Base-by-base conservation (phyloP, 148 eudicot species). In the Camellia granthamiana region DNA sequence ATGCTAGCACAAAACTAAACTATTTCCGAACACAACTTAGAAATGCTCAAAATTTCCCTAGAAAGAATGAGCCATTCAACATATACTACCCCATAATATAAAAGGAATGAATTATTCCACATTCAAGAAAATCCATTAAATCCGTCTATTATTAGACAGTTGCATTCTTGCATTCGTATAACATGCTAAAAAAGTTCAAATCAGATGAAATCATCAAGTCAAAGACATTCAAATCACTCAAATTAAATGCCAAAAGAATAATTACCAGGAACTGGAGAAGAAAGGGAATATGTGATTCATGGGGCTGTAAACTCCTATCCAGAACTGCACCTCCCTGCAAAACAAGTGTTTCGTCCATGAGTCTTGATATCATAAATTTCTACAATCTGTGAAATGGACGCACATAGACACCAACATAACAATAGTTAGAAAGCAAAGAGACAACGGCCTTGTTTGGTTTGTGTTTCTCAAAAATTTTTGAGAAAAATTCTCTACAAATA, bases 221-320 rank as follows among this genome's bases (percentile, higher is more conserved):
- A 42, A 23, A 66, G 69, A 30, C 8, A 69, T 42, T 69, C 43
- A 42, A 42, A 18, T 46, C 15, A 11, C 18, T 13, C n/a, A 67
- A 42, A 67, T 43, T 41, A 67, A 23, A 69, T 10, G 55, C 46
- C 2, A 73, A 18, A 62, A 19, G 46, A 2, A 14, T 47, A 72
- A 60, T 72, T 90, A 93, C 99, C 97, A 92, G 79, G 86, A 92
- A 96, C 79, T 93, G 99, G 70, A 96, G 95, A 85, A 96, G 95
- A 80, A 92, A 96, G 30, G 99, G 97, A 78, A 97, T 89, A 77
- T 97, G 99, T 69, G 99, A 94, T 88, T 97, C 99, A 85, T 94
- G 88, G 43, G 99, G 99, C 85, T 97, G 98, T 81, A 94, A 82
- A 79, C 87, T 81, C 82, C 86, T 90, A 81, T 90, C 94, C 64